These are phyloP conservation scores for Asterophora lycoperdoides DNA, from an alignment of 768 basidiomycete species.

Conservation along the genomic window DNA sequence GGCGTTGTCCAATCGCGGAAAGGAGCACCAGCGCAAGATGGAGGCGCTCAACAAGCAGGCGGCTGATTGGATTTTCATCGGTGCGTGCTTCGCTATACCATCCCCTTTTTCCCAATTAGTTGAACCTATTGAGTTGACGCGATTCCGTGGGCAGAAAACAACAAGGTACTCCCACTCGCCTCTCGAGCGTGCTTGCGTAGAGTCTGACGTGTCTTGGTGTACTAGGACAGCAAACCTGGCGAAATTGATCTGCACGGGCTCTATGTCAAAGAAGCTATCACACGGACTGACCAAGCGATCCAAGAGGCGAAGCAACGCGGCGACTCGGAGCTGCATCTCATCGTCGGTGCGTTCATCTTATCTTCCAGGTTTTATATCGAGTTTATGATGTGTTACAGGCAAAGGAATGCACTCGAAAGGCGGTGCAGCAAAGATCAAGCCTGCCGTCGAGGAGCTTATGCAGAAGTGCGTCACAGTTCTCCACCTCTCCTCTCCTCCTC, in stretches of 20 bases:
- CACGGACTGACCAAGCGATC: constrained; percentile 66
- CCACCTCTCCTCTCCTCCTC: background rate
- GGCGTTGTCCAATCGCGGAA: constrained; percentile 75
- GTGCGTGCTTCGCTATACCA: constrained; percentile 34
- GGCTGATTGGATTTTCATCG: constrained; percentile 80
- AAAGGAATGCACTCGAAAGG: constrained; percentile 83
- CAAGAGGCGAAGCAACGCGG: constrained; percentile 61
- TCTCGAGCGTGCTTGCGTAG: background rate
- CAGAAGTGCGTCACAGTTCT: constrained; percentile 48
- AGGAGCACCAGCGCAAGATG: constrained; percentile 75
- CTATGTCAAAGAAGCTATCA: constrained; percentile 89
- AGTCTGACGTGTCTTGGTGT: background rate
- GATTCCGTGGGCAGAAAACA: constrained; percentile 61
- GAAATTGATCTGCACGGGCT: constrained; percentile 90
- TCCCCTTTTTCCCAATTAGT: too few species aligned
- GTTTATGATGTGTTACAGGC: too few species aligned
- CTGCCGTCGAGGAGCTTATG: constrained; percentile 87
- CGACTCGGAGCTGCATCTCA: constrained; percentile 64
- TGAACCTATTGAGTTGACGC: too few species aligned
- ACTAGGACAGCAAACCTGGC: constrained; percentile 59
- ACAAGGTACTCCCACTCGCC: constrained; percentile 42
- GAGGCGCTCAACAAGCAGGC: constrained; percentile 76
- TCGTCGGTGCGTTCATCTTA: constrained; percentile 62
- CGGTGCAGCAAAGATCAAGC: constrained; percentile 82
- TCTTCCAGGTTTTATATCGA: too few species aligned